These are phyloP conservation scores for Panus rudis DNA, from an alignment of 768 basidiomycete species.

Conservation along the genomic window DNA sequence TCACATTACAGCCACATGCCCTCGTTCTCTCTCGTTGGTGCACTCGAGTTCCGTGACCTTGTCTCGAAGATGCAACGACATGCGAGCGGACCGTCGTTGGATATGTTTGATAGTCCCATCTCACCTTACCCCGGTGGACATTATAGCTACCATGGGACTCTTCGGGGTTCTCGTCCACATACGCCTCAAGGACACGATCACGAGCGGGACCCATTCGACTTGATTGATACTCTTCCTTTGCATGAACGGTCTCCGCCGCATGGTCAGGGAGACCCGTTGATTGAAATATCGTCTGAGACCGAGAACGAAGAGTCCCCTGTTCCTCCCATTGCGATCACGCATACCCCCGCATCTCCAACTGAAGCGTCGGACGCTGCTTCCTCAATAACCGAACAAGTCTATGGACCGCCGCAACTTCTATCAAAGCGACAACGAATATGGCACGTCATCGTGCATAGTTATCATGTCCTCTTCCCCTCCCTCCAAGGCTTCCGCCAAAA, in stretches of 20 bases:
- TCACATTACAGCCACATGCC: constrained; percentile 49
- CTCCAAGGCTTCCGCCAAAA: constrained; percentile 68
- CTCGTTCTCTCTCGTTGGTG: constrained; percentile 88
- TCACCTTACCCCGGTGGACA: constrained; percentile 75
- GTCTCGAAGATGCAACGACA: constrained; percentile 74
- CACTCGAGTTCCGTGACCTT: constrained; percentile 92
- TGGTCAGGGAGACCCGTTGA: too few species aligned
- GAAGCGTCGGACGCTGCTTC: neutral
- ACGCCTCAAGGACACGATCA: constrained; percentile 16
- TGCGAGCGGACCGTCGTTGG: constrained; percentile 50
- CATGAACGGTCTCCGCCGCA: constrained; percentile 38
- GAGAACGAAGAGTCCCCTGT: constrained; percentile 2
- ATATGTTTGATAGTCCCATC: constrained; percentile 57
- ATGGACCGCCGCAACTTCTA: constrained; percentile 31
- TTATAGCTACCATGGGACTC: constrained; percentile 39
- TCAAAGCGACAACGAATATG: constrained; percentile 33
- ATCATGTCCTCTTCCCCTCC: constrained; percentile 78
- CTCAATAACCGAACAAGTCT: constrained; percentile 1
- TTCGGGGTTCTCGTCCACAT: neutral
- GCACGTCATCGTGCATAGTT: constrained; percentile 33
- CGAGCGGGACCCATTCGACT: constrained; percentile 44
- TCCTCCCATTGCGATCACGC: constrained; percentile 43
- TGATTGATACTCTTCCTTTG: constrained; percentile 42
- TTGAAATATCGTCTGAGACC: neutral
- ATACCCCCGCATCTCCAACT: constrained; percentile 41